Evolutionary conservation across 2,329 filamentous ascomycete genomes (phyloP).

Genomic region (Cladosporium sp.): DNA sequence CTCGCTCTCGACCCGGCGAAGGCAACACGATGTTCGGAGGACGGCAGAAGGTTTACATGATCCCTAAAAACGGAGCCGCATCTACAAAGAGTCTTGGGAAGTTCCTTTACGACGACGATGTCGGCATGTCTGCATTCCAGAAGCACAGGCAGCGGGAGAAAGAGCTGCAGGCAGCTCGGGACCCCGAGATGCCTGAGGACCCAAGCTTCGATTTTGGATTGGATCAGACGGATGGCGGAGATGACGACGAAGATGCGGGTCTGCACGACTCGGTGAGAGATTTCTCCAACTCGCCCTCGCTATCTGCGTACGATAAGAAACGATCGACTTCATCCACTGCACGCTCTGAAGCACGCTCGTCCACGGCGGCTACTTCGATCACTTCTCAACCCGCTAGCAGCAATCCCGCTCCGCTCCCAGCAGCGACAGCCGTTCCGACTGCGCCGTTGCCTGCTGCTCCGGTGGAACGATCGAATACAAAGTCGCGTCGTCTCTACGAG

Average conservation of each 20-base stretch:
- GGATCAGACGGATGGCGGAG: slow-evolving; percentile 29
- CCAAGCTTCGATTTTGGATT: slow-evolving; percentile 29
- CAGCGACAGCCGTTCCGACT: slow-evolving; percentile 15
- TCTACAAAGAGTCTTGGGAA: slow-evolving; percentile 53
- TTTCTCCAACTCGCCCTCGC: slow-evolving; percentile 46
- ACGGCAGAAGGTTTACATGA: slow-evolving; percentile 90
- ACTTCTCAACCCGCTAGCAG: slow-evolving; percentile 58
- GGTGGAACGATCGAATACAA: slow-evolving; percentile 49
- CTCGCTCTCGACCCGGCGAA: slow-evolving; percentile 71
- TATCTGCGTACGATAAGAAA: slow-evolving; percentile 63
- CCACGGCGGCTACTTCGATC: slow-evolving; percentile 82
- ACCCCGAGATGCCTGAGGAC: slow-evolving; percentile 20
- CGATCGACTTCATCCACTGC: slow-evolving; percentile 75
- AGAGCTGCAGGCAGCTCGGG: slow-evolving; percentile 43
- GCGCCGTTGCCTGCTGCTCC: slow-evolving; percentile 18
- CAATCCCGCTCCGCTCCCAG: slow-evolving; percentile 24
- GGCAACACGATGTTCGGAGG: slow-evolving; percentile 93
- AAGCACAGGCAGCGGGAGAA: slow-evolving; percentile 56
- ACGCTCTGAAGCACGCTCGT: slow-evolving; percentile 63
- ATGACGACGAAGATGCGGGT: slow-evolving; percentile 36
- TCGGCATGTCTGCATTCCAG: slow-evolving; percentile 77
- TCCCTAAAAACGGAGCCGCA: slow-evolving; percentile 48
- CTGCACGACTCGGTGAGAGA: slow-evolving; percentile 42
- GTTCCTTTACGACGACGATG: slow-evolving; percentile 79
- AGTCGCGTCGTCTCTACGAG: slow-evolving; percentile 73